A percentile compares a stretch with the other conserved stretches of the same genome.
Evolutionary conservation across 2,329 filamentous ascomycete genomes (phyloP).

Genomic region (Paracamarosporium sp.): DNA sequence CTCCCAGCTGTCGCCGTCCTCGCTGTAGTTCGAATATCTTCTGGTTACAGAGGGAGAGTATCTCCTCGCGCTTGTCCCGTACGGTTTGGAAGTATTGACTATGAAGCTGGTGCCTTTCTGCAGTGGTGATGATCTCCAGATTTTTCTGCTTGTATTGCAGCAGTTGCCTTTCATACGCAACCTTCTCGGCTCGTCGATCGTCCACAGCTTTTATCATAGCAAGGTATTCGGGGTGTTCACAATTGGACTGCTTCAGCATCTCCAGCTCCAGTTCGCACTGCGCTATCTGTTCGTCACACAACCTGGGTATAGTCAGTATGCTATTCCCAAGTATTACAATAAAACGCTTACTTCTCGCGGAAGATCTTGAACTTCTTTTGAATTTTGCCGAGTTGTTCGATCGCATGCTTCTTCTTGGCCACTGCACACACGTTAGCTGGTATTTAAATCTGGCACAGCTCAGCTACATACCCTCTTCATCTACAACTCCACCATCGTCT

Average conservation of each 20-base stretch:
- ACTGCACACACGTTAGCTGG: conserved; percentile 55
- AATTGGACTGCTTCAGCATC: conserved; percentile 63
- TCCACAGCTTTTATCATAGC: conserved; percentile 89
- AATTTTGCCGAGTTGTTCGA: conserved; percentile 79
- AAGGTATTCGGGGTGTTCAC: conserved; percentile 87
- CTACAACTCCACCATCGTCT: conserved; percentile 42
- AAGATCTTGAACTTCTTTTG: conserved; percentile 90
- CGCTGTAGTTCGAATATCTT: conserved; percentile 94
- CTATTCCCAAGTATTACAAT: conserved; percentile 5
- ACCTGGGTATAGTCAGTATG: conserved; percentile 57
- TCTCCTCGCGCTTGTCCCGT: conserved; percentile 80
- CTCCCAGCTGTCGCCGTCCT: conserved; percentile 79
- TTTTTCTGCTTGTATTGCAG: conserved; percentile 76
- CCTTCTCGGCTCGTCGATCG: conserved; percentile 79
- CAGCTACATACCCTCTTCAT: conserved; percentile 43
- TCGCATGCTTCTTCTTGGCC: conserved; percentile 78
- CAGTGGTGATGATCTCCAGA: conserved; percentile 73
- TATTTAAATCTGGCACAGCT: neutral
- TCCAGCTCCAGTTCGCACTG: conserved; percentile 75
- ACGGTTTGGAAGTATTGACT: conserved; percentile 89
- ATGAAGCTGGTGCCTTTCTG: conserved; percentile 83
- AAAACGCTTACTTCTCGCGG: conserved; percentile 71
- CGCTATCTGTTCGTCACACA: conserved; percentile 87
- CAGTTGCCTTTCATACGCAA: conserved; percentile 76
- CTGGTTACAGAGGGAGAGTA: conserved; percentile 81